These are phyloP conservation scores for Colletotrichum lupini DNA, from an alignment of 2,329 filamentous ascomycete species.

Conservation along the genomic window DNA sequence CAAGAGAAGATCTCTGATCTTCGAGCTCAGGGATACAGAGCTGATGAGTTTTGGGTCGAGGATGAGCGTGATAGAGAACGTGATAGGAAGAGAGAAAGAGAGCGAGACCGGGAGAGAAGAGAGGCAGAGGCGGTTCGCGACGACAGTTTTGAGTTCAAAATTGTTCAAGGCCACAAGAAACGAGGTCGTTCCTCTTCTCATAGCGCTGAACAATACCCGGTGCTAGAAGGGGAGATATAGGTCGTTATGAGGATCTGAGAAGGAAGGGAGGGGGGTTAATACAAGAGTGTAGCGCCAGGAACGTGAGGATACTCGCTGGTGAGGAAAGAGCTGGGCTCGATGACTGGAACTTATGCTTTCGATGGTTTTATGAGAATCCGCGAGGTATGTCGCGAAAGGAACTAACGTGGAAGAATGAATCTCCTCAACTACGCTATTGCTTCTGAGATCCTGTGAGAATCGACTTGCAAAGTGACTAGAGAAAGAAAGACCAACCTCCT, in stretches of 20 bases:
- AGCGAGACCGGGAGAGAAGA: not conserved
- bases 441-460: no score
- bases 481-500: not conserved
- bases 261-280: not conserved
- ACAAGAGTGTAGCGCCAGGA: not conserved
- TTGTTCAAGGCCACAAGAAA: not conserved
- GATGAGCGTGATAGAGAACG: not conserved
- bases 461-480: no score
- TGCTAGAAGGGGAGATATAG: not conserved
- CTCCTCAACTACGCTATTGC: no score
- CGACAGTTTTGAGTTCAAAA: not conserved
- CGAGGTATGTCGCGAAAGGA: not conserved
- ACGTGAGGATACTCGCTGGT: not conserved
- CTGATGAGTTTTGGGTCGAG: not conserved
- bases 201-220: no score
- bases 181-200: not conserved
- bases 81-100: not conserved
- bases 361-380: not conserved
- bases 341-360: not conserved
- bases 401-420: not conserved
- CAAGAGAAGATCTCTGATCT: not conserved
- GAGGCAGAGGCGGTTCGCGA: not conserved
- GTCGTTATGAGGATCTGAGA: accelerated
- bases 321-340: not conserved
- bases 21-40: not conserved